phyloP scores from a whole-genome alignment of 108 stramenopile genomes.

The Craspedostauros australis region DNA sequence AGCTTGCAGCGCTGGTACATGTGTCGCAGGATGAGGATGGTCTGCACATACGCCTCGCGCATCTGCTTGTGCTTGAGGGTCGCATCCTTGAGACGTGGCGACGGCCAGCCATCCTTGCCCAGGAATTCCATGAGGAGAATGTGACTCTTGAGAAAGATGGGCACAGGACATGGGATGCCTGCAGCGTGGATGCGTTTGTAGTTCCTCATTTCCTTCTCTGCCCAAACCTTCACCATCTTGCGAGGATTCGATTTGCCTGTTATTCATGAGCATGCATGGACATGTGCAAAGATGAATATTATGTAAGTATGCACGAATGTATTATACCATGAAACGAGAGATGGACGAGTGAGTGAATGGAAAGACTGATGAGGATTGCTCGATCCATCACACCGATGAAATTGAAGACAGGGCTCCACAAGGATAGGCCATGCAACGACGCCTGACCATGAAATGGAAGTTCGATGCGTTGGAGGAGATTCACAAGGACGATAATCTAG shows the following conservation, averaged over 20 bases:
- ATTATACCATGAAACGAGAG: too few species aligned
- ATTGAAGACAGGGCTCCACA: too few species aligned
- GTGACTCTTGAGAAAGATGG: slow-evolving; percentile 88
- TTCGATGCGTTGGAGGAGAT: too few species aligned
- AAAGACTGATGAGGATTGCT: too few species aligned
- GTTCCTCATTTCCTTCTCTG: slow-evolving; percentile 98
- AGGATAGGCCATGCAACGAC: too few species aligned
- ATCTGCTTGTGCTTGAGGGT: slow-evolving; percentile 50
- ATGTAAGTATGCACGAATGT: too few species aligned
- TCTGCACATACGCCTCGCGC: slow-evolving; percentile 82
- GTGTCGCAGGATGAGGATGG: slow-evolving; percentile 79
- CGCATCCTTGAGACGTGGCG: slow-evolving; percentile 93
- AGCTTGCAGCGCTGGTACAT: slow-evolving; percentile 86
- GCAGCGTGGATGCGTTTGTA: slow-evolving; percentile 83
- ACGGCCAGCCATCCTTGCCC: slow-evolving; percentile 92
- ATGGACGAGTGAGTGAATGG: too few species aligned
- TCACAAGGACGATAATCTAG: too few species aligned
- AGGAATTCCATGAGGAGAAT: slow-evolving; percentile 98
- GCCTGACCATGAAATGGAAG: too few species aligned
- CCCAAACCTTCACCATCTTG: slow-evolving; percentile 99
- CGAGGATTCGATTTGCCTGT: slow-evolving; percentile 90
- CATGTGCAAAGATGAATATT: neutral
- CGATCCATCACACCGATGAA: too few species aligned
- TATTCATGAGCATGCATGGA: neutral
- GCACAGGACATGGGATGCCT: slow-evolving; percentile 84